These are phyloP conservation scores for Phytopythium sindhum DNA, from an alignment of 352 stramenopile species.

Conservation along the genomic window DNA sequence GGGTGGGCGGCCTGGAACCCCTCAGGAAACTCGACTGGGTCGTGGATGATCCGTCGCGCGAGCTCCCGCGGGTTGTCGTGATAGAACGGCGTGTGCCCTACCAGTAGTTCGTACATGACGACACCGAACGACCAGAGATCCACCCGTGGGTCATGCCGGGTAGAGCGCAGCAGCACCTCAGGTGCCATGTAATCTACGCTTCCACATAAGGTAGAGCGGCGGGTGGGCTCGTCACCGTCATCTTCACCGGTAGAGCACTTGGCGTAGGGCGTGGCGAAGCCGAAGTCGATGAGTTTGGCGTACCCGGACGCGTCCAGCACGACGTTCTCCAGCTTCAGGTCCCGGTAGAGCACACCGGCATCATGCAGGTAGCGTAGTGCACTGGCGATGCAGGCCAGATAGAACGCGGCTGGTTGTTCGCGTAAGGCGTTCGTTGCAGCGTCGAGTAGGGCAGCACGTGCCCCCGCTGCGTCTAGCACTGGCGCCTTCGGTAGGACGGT, in stretches of 20 bases:
- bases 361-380: conserved; percentile 76
- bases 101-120: conserved; percentile 85
- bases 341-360: conserved; percentile 74
- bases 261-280: conserved; percentile 64
- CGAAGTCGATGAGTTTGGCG: conserved; percentile 79
- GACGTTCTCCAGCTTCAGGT: conserved; percentile 91
- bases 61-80: conserved; percentile 76
- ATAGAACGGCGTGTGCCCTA: conserved; percentile 87
- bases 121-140: conserved; percentile 84
- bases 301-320: conserved; percentile 88
- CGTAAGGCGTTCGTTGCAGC: conserved; percentile 31
- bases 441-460: neutral
- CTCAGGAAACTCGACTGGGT: conserved; percentile 62
- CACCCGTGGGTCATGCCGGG: conserved; percentile 57
- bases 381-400: conserved; percentile 85
- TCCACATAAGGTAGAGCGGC: conserved; percentile 72
- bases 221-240: conserved; percentile 27
- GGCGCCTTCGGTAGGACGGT: neutral
- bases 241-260: conserved; percentile 12
- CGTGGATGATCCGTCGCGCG: conserved; percentile 67
- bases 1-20: conserved; percentile 59
- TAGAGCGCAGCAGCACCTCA: conserved; percentile 59
- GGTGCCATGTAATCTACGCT: conserved; percentile 85
- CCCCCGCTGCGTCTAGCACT: neutral
- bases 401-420: conserved; percentile 80